These are phyloP conservation scores for Diplodia scrobiculata DNA, from an alignment of 2,329 filamentous ascomycete species.

Conservation along the genomic window DNA sequence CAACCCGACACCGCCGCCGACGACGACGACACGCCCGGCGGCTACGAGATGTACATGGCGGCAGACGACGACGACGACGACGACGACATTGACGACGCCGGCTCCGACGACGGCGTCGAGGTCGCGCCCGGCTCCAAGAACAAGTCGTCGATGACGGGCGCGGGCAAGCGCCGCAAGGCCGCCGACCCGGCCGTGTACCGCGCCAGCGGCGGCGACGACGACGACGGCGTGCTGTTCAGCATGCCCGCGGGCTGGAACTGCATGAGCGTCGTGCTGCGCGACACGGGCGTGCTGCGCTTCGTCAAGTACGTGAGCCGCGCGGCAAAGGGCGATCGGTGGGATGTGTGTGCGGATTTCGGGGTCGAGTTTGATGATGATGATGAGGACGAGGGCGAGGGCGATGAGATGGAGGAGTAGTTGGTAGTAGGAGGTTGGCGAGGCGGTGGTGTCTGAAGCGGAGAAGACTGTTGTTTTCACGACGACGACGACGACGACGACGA, in stretches of 20 bases:
- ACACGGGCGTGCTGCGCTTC: constrained; percentile 83
- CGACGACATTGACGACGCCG: constrained; percentile 54
- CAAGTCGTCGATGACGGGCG: constrained; percentile 45
- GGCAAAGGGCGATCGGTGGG: constrained; percentile 89
- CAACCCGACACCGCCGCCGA: constrained; percentile 55
- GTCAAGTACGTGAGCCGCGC: constrained; percentile 90
- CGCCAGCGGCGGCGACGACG: constrained; percentile 61
- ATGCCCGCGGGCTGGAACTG: constrained; percentile 81
- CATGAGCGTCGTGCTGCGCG: constrained; percentile 84
- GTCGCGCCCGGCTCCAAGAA: constrained; percentile 38
- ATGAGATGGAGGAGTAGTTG: constrained; percentile 14
- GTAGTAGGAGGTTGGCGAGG: background rate
- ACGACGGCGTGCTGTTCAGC: constrained; percentile 71
- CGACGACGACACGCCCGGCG: constrained; percentile 55
- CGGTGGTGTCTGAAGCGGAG: background rate
- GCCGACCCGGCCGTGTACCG: constrained; percentile 81
- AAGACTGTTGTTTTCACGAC: background rate
- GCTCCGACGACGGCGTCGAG: constrained; percentile 44
- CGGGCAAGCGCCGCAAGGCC: constrained; percentile 50
- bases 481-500: background rate
- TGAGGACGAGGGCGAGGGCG: constrained; percentile 35
- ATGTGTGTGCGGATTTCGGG: constrained; percentile 77
- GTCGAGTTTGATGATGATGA: constrained; percentile 62
- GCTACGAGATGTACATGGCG: constrained; percentile 92
- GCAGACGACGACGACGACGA: constrained; percentile 70